Evolutionary conservation across 179 eudicot genomes (phyloP), one percentile per base, ranked within the genome.

Genomic region (Heliamphora pulchella): DNA sequence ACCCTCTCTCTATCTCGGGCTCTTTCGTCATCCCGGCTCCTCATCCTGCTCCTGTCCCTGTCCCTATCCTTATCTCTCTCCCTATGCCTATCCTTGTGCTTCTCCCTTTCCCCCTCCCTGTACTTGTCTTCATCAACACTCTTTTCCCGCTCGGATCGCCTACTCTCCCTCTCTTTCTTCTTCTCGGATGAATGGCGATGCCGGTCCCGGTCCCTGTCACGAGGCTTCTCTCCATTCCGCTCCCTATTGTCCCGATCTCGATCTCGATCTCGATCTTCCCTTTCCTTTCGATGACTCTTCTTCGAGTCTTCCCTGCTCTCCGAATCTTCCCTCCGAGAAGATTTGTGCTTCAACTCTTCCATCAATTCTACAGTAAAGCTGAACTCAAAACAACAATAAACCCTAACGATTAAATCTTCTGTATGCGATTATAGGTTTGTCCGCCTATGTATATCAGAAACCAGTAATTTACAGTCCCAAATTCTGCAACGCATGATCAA

Each of bases 301-400:
- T 84, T 91, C n/a, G 79, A 82, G 18, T 86, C 89, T 66, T 89
- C 92, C 82, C 81, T 84, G 11, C 75, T 69, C 50, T 79, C 90
- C 3, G 75, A 71, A 17, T 85, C 77, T 55, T 74, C 77, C 77
- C 43, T 74, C 50, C 50, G 43, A 74, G 63, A 74, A 0, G 91
- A 91, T 73, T 88, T 93, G 22, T 81, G 77, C 80, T 87, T 91
- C 39, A 76, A 76, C 70, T 89, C 97, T 75, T 89, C 91, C 82
- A 82, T 82, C 64, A 55, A 10, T 18, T 15, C 75, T 20, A 50
- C 75, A 46, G 10, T 10, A 18, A 71, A 3, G 17, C 31, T 3
- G 55, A 74, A 10, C 20, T 72, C 76, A 51, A 72, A 2, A 31
- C 76, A 71, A 18, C 43, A 51, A 20, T 8, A 50, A 48, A 54